Percentiles rank a stretch among this genome's conserved stretches.
Conservation (phyloP, 805 yeast genomes). For the Pichia membranifaciens region DNA sequence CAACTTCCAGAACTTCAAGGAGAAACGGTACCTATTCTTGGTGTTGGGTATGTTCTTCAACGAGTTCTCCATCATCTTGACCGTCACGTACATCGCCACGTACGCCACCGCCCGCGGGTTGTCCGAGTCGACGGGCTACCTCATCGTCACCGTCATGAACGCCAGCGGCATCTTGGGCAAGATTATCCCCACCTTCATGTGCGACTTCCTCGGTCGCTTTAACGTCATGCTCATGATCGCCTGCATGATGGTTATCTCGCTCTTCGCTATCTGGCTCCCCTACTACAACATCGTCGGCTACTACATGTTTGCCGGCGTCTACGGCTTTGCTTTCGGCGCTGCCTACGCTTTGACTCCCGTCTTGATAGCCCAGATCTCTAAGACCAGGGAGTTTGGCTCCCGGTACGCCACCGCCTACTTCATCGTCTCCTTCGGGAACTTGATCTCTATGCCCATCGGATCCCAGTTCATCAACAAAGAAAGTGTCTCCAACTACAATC, state of each 20-base stretch:
- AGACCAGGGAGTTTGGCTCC: conserved; percentile 57
- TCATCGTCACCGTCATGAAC: conserved; percentile 43
- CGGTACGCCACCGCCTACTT: conserved; percentile 65
- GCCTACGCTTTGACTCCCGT: conserved; percentile 59
- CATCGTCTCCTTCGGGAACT: conserved; percentile 44
- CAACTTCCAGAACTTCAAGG: conserved; percentile 34
- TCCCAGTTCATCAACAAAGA: conserved; percentile 39
- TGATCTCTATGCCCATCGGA: conserved; percentile 43
- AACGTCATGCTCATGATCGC: conserved; percentile 44
- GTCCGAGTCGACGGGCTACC: conserved; percentile 37
- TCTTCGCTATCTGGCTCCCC: conserved; percentile 58
- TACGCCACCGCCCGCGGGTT: conserved; percentile 47
- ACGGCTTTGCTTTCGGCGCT: conserved; percentile 53
- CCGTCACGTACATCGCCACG: conserved; percentile 36
- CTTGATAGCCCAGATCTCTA: conserved; percentile 52
- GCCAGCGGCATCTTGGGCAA: conserved; percentile 39
- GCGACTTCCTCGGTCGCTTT: conserved; percentile 43
- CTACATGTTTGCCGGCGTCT: conserved; percentile 42
- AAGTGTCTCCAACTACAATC: conserved; percentile 19
- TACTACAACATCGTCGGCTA: conserved; percentile 36
- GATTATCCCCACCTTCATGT: conserved; percentile 26
- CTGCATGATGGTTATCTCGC: conserved; percentile 40
- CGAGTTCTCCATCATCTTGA: conserved; percentile 43
- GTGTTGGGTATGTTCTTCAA: conserved; percentile 39
- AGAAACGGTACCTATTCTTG: conserved; percentile 34